Conservation (phyloP, 192 early-diverging fungal genomes). For the Coemansia erecta region DNA sequence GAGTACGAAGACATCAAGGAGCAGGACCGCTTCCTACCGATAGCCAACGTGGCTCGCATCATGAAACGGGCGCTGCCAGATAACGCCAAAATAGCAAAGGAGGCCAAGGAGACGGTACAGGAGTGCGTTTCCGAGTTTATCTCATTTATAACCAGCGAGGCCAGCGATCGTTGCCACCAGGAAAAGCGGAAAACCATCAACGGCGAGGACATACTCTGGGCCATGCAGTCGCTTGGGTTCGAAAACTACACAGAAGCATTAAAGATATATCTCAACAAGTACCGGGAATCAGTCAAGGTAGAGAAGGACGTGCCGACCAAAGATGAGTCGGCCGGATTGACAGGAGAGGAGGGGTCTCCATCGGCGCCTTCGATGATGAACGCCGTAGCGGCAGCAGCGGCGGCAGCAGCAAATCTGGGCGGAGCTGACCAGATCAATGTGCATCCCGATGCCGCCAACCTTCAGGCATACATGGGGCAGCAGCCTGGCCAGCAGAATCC, state of each 20-base stretch:
- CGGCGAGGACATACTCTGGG: conserved; percentile 98
- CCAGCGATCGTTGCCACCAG: conserved; percentile 87
- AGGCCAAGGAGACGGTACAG: conserved; percentile 94
- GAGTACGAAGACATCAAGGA: conserved; percentile 81
- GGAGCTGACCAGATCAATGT: conserved; percentile 26
- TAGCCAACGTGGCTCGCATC: conserved; percentile 93
- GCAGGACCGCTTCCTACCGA: conserved; percentile 94
- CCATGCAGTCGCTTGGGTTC: conserved; percentile 96
- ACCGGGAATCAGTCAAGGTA: conserved; percentile 65
- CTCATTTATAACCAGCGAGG: conserved; percentile 97
- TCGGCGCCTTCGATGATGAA: conserved; percentile 15
- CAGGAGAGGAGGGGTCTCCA: conserved; percentile 25
- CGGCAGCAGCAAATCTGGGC: conserved; percentile 15
- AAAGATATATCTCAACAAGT: conserved; percentile 86
- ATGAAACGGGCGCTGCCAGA: conserved; percentile 97
- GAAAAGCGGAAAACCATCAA: conserved; percentile 99
- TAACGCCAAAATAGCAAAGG: conserved; percentile 97
- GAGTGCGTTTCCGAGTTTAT: conserved; percentile 99
- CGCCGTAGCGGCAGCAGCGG: conserved; percentile 19
- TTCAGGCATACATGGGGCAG: conserved; percentile 49
- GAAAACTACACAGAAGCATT: conserved; percentile 92
- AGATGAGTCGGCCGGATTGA: conserved; percentile 18
- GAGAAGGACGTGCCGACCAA: conserved; percentile 42
- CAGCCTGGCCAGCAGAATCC: conserved; percentile 32
- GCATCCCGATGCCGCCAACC: conserved; percentile 23